Evolutionary conservation across 2,329 filamentous ascomycete genomes (phyloP).

Genomic region (Neofusicoccum umdonicola): DNA sequence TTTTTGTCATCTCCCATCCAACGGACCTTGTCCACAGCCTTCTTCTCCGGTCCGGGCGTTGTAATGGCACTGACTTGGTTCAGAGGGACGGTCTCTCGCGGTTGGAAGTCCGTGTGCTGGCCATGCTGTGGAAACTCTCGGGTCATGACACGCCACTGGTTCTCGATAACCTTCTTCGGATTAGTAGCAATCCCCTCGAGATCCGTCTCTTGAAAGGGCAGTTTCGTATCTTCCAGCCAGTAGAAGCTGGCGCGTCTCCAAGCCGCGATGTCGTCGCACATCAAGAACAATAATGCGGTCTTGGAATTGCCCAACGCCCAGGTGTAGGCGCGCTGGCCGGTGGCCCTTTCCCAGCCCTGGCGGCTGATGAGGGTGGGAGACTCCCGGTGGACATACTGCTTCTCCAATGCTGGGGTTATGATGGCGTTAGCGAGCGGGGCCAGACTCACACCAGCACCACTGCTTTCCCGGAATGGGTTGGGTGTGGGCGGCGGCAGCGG

Average conservation of each 20-base stretch:
- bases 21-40: slow-evolving; percentile 36
- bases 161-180: slow-evolving; percentile 36
- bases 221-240: slow-evolving; percentile 34
- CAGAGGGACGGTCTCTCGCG: slow-evolving; percentile 37
- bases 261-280: slow-evolving; percentile 40
- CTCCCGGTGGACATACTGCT: slow-evolving; percentile 35
- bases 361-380: slow-evolving; percentile 35
- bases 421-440: slow-evolving; percentile 35
- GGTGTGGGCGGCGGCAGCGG: background rate
- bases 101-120: slow-evolving; percentile 35
- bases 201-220: slow-evolving; percentile 37
- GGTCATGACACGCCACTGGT: slow-evolving; percentile 41
- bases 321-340: slow-evolving; percentile 38
- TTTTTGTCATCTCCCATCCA: slow-evolving; percentile 34
- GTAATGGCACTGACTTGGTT: slow-evolving; percentile 27
- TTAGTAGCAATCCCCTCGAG: slow-evolving; percentile 39
- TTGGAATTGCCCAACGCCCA: slow-evolving; percentile 40
- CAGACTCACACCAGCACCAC: slow-evolving; percentile 21
- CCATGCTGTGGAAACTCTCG: slow-evolving; percentile 39
- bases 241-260: slow-evolving; percentile 39
- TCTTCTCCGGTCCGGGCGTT: slow-evolving; percentile 24
- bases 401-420: slow-evolving; percentile 34
- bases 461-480: slow-evolving; percentile 35
- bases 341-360: slow-evolving; percentile 34
- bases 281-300: slow-evolving; percentile 36